Evolutionary conservation across 2,329 filamentous ascomycete species (phyloP), one percentile per base, ranked within the genome.

Genomic region (Aspergillus hortae): DNA sequence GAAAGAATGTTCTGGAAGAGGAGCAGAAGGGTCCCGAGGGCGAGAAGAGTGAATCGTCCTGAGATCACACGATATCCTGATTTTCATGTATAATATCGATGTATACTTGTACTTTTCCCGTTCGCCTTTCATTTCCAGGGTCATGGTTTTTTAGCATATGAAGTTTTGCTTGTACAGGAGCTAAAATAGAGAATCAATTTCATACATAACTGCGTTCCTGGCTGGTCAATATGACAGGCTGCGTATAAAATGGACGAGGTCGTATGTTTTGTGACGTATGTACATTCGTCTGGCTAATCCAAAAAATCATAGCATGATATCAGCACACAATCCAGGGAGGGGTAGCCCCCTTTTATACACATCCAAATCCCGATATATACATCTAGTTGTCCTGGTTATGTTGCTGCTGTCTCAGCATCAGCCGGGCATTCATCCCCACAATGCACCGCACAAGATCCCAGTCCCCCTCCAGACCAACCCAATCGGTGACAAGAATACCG

Each of bases 361-460:
- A 21, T 30, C 27, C 27, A 30, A 30, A 30, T 27, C 10, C 17
- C 9, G 40, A 19, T 14, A 10, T 30, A 10, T 30, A 30, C 30
- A 48, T 48, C 45, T 52, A 46, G 11, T 17, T 32, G 11, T 46
- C 33, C 35, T 49, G 25, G 19, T 54, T 49, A 7, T 58, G 35
- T 27, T 42, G 50, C 14, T 64, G 51, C 53, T 67, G 56, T 50
- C 65, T 67, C 57, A 74, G 57, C 57, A 70, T 66, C 61, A 83
- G 64, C 51, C 74, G 87, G 21, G 87, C 83, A 68, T 99, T 99
- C 90, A 95, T 92, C 6, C 89, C 92, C 6, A 97, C 86, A 62
- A 96, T 87, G 71, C 89, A 89, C 57, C 86, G 82, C 33, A 95
- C 83, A 49, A 97, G 72, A 74, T 96, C 91, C 92, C 92, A 99